Base-by-base conservation (phyloP, 169 alveolate species). In the Cryptosporidium xiaoi region DNA sequence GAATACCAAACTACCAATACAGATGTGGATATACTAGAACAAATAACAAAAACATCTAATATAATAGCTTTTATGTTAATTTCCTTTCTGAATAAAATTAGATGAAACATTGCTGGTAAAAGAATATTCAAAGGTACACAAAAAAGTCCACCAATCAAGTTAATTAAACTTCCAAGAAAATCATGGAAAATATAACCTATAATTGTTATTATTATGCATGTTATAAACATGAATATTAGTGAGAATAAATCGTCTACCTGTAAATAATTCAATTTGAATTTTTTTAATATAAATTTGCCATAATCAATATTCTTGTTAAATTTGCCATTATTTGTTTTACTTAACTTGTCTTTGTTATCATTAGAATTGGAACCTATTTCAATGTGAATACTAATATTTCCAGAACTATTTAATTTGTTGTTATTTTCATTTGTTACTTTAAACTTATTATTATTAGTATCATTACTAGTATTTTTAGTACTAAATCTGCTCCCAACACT, bases 1-100 rank as follows among this genome's bases (percentile, higher is more conserved):
- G 85, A 77, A 18, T 77, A 77, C 85, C 85, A 77, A 60, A 62
- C 55, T 18, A 77, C 85, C 46, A 60, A n/a, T 24, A 77, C n/a
- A 40, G 85, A 77, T 24, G 85, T 77, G 33, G 55, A 77, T 44
- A 77, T 20, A 18, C 85, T 71, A 62, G 71, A 60, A 2, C 53
- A 24, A 58, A 77, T 77, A 27, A 77, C 50, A 1, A 77, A 50
- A 40, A 62, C 20, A 40, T 77, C 77, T 20, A 77, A 33, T 77
- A 77, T 44, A 7, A 77, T 36, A 6, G 55, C 20, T 62, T 36
- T n/a, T 16, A 77, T 60, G 33, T 51, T 36, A 2, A 77, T 13
- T 46, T 77, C 65, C 36, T 77, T 77, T 77, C 71, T 77, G 51
- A 77, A 77, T 27, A 77, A 58, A 40, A 77, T 60, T 15, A 77